Percentiles rank a stretch among this genome's conserved stretches.
Conservation (phyloP, 2,329 filamentous ascomycete species). For the Emydomyces testavorans region DNA sequence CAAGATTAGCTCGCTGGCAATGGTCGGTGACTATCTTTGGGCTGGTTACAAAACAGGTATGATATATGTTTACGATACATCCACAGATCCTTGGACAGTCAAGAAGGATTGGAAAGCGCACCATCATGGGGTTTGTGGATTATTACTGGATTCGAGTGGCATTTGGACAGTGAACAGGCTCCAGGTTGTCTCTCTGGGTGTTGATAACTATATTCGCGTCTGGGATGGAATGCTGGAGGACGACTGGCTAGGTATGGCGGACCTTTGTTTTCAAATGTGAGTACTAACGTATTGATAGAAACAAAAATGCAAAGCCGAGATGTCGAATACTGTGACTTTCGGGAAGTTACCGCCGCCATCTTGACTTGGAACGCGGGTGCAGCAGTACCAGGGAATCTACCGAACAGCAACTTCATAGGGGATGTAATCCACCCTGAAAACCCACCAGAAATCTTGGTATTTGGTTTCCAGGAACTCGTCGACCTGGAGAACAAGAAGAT, state of each 20-base stretch:
- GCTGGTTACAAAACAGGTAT: constrained; percentile 89
- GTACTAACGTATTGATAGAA: constrained; percentile 40
- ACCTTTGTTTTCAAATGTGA: neutral
- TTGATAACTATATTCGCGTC: constrained; percentile 68
- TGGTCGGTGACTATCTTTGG: constrained; percentile 76
- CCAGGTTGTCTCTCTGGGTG: constrained; percentile 76
- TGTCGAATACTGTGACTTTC: constrained; percentile 70
- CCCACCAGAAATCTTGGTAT: constrained; percentile 79
- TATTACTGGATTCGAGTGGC: constrained; percentile 67
- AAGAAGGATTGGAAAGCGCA: constrained; percentile 95
- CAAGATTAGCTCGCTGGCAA: constrained; percentile 81
- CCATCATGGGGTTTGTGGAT: constrained; percentile 64
- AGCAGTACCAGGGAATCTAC: constrained; percentile 74
- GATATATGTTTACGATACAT: constrained; percentile 84
- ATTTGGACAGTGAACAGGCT: constrained; percentile 74
- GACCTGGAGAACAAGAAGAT: constrained; percentile 95
- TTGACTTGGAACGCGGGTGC: constrained; percentile 97
- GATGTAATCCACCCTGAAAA: constrained; percentile 65
- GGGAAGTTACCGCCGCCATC: constrained; percentile 65
- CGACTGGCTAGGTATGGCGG: constrained; percentile 63
- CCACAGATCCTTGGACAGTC: constrained; percentile 69
- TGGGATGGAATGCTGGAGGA: constrained; percentile 93
- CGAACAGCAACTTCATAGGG: constrained; percentile 68
- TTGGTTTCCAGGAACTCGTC: constrained; percentile 97
- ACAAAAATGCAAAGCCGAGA: constrained; percentile 75